Evolutionary conservation across 305 asterid species (phyloP), one percentile per base, ranked within the genome.

Genomic region (Fraxinus platypoda): DNA sequence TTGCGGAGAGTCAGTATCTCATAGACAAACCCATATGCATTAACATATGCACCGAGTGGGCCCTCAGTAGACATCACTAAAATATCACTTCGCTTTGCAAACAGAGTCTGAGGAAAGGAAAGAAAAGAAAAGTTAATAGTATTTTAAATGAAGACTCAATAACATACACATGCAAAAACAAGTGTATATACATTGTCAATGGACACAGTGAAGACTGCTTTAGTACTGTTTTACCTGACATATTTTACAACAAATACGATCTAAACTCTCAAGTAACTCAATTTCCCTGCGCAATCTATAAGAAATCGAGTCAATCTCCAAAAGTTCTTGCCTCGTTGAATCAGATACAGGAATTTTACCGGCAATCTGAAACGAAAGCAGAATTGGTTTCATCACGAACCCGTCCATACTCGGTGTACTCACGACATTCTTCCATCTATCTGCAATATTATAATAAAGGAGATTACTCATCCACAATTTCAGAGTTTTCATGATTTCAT

Each of bases 21-120:
- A 62, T 97, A 97, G 86, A 93, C 99, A 38, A 28, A 88, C 76
- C 98, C 98, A 83, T 90, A 88, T 76, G 93, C 92, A 84, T 93
- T 94, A 19, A 93, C 97, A 81, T 91, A 97, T 77, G 97, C 97
- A 82, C 98, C 95, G 30, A 97, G 95, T 25, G 99, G 99, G 78
- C 99, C 99, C 78, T 92, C 98, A 76, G 92, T 91, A 19, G 99
- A 96, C 98, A 94, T 94, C 87, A 93, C 95, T 80, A 94, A 77
- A 97, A 97, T 92, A 85, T 97, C 94, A 52, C 95, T 93, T 87
- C 98, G 89, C 85, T 87, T 93, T 75, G 95, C 98, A 76, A 96
- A 87, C 80, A 88, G 86, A 79, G 91, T 86, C 99, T 96, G 76
- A 75, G 82, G 64, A 78, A 79, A 35, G 73, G 62, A 23, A 74